Conservation (phyloP, 2,329 filamentous ascomycete genomes). For the Clonostachys byssicola region DNA sequence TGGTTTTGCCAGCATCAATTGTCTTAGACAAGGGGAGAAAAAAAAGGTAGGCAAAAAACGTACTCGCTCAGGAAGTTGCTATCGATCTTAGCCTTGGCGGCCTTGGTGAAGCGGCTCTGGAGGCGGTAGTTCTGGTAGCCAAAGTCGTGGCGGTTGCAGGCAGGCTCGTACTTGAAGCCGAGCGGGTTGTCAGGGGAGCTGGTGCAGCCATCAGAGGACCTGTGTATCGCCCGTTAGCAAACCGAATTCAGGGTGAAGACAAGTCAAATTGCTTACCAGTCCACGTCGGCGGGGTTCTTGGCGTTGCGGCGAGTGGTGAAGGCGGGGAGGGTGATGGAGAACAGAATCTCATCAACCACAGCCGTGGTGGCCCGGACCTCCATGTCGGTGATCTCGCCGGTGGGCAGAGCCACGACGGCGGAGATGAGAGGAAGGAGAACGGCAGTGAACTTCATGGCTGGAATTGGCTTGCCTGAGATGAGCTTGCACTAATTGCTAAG, state of each 20-base stretch:
- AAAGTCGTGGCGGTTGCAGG: slow-evolving; percentile 53
- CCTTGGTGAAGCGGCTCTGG: slow-evolving; percentile 40
- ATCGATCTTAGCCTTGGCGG: slow-evolving; percentile 38
- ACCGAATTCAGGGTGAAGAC: too few species aligned
- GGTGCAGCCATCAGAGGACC: slow-evolving; percentile 33
- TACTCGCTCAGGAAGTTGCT: slow-evolving; percentile 42
- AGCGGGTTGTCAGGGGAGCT: slow-evolving; percentile 36
- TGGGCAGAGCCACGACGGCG: slow-evolving; percentile 14
- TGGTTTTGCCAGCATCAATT: background rate
- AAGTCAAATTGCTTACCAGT: slow-evolving; percentile 19
- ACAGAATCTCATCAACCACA: slow-evolving; percentile 42
- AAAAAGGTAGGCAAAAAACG: slow-evolving; percentile 10
- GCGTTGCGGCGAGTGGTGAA: slow-evolving; percentile 36
- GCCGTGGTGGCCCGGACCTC: slow-evolving; percentile 11
- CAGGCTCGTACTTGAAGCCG: slow-evolving; percentile 31
- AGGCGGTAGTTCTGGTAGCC: slow-evolving; percentile 48
- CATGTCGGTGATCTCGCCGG: slow-evolving; percentile 7
- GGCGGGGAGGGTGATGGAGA: slow-evolving; percentile 28
- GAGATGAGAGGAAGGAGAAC: slow-evolving; percentile 14
- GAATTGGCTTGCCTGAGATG: background rate
- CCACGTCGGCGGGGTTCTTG: slow-evolving; percentile 27
- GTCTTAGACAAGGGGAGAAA: background rate
- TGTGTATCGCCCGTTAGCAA: too few species aligned
- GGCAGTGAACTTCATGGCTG: slow-evolving; percentile 22
- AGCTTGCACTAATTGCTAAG: too few species aligned